These are phyloP conservation scores for Paramarasmius palmivorus DNA, from an alignment of 1,284 basidiomycete species.

Conservation along the genomic window DNA sequence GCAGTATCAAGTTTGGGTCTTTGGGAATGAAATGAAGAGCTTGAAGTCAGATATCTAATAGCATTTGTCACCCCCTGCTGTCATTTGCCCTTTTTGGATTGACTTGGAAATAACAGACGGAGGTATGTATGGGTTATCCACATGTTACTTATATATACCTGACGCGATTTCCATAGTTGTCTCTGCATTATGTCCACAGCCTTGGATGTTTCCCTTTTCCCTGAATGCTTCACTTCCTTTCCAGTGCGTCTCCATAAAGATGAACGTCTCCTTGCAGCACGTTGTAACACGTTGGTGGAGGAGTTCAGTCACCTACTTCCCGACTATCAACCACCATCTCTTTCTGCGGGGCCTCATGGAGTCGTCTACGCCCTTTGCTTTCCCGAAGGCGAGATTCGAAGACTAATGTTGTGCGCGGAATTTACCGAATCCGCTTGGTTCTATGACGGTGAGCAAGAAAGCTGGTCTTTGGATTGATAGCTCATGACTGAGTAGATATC, in stretches of 20 bases:
- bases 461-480: not conserved
- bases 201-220: not conserved
- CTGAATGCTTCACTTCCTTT: not conserved
- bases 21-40: no score
- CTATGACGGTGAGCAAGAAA: conserved; percentile 5
- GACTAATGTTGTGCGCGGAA: not conserved
- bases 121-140: no score
- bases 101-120: no score
- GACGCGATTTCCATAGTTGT: no score
- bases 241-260: conserved; percentile 7
- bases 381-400: conserved; percentile 5
- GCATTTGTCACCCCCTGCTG: no score
- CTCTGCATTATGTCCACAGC: not conserved
- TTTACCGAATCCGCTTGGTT: conserved; percentile 2
- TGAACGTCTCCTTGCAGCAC: not conserved
- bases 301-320: conserved; percentile 2
- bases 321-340: not conserved
- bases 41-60: no score
- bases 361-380: conserved; percentile 2
- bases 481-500: not conserved
- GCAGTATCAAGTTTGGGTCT: no score
- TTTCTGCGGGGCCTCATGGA: conserved; percentile 1
- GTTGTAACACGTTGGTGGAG: not conserved
- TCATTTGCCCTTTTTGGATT: no score
- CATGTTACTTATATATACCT: no score